Base-by-base conservation (phyloP, 306 rosid species). In the Sindora glabra region DNA sequence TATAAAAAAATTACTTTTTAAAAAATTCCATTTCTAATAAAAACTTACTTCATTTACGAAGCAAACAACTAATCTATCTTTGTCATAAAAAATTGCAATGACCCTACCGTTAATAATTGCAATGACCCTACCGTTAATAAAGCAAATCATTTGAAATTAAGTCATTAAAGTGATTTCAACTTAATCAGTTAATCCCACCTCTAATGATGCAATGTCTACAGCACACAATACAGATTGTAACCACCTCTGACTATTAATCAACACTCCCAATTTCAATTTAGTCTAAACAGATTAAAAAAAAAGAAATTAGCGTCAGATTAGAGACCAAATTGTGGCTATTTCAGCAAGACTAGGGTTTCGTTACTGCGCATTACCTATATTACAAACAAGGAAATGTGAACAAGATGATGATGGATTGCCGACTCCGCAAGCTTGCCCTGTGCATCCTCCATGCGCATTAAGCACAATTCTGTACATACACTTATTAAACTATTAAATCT, bases 391-490 rank as follows among this genome's bases (percentile, higher is more conserved):
- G 59, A 44, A 63, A 62, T 12, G 69, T 67, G 64, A 19, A 4
- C 41, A 61, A 69, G 65, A 68, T 74, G 59, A 68, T 56, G 65
- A 33, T 71, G 26, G 64, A 75, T 80, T 80, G 71, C 70, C 29
- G 30, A 50, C 30, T 48, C 72, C 58, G 68, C 77, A 74, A 77
- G 68, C 72, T 69, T 56, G 47, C 56, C 53, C 44, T 16, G 21
- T 18, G 69, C 59, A 61, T 37, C 57, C 15, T 50, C 29, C 86
- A 79, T 56, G 89, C 71, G 71, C 56, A 38, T 51, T 64, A 48
- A 68, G 73, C 72, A 68, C 64, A 76, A 21, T 23, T 40, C n/a
- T 27, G 26, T 26, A n/a, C n/a, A n/a, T 36, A 8, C 10, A 38
- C 18, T 16, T 11, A 45, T 3, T 42, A 36, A 71, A 54, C 8